Conservation (phyloP, 1,284 basidiomycete species). For the Tilletia walkeri region DNA sequence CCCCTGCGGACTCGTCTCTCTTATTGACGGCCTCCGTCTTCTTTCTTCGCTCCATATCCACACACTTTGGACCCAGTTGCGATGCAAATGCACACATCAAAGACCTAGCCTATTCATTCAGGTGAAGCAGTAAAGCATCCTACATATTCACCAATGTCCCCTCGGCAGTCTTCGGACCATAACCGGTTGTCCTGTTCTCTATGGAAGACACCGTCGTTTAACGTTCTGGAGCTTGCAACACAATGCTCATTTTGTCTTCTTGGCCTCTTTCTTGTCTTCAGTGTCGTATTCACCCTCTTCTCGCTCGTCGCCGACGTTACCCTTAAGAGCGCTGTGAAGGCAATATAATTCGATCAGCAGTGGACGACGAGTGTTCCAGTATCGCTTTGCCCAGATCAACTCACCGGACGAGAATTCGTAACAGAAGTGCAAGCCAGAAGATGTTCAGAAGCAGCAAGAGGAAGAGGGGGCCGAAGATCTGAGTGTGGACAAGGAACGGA, state of each 20-base stretch:
- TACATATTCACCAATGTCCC: too few relatives aligned
- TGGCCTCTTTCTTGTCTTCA: conserved; percentile 36
- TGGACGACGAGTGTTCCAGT: neutral
- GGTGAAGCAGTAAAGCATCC: too few relatives aligned
- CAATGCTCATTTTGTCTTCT: conserved; percentile 24
- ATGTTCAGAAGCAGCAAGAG: conserved; percentile 51
- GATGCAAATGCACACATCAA: too few relatives aligned
- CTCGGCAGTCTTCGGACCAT: too few relatives aligned
- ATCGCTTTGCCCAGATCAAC: conserved; percentile 1
- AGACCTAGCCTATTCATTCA: too few relatives aligned
- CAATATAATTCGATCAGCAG: neutral
- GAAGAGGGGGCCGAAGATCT: conserved; percentile 51
- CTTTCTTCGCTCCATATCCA: too few relatives aligned
- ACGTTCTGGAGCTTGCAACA: too few relatives aligned
- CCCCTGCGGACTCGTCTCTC: too few relatives aligned
- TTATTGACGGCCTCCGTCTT: too few relatives aligned
- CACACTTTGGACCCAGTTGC: too few relatives aligned
- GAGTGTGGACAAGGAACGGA: conserved; percentile 11
- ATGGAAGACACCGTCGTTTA: too few relatives aligned
- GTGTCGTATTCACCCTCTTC: conserved; percentile 48
- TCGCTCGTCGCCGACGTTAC: conserved; percentile 38
- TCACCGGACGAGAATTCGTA: conserved; percentile 46
- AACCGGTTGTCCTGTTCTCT: too few relatives aligned
- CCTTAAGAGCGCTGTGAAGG: conserved; percentile 32
- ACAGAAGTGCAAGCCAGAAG: conserved; percentile 54